Evolutionary conservation across 129 eudicot genomes (phyloP).

Genomic region (Smallanthus sonchifolius): DNA sequence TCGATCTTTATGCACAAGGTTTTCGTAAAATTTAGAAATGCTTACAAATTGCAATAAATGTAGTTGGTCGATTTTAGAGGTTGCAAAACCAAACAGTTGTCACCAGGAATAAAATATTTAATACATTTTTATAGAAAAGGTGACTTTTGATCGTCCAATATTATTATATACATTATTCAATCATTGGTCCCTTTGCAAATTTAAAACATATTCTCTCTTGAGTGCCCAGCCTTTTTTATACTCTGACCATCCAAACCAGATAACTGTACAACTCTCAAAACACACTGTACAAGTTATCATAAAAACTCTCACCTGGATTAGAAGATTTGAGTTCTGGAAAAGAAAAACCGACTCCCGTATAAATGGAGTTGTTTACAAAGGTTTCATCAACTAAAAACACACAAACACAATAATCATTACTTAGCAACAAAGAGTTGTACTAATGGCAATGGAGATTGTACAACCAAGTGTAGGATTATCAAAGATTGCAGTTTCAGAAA

Average conservation of each 20-base stretch:
- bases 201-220: background rate
- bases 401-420: background rate
- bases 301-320: background rate
- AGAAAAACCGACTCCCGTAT: conserved; percentile 27
- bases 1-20: too few relatives aligned
- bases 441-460: conserved; percentile 72
- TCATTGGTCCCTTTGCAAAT: conserved; percentile 38
- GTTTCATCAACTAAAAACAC: conserved; percentile 29
- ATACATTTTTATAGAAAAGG: conserved; percentile 21
- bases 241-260: background rate
- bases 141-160: conserved; percentile 61
- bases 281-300: conserved; percentile 12
- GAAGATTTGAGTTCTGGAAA: conserved; percentile 6
- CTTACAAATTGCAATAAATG: conserved; percentile 2
- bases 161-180: conserved; percentile 56
- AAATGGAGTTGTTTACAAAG: conserved; percentile 31
- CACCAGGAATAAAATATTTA: conserved; percentile 35
- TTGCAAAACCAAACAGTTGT: conserved; percentile 80
- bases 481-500: conserved; percentile 71
- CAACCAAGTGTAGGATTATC: conserved; percentile 54
- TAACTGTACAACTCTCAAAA: background rate
- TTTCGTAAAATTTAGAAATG: background rate
- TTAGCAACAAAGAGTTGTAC: background rate
- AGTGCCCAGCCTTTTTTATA: background rate
- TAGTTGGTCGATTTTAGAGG: conserved; percentile 24